Evolutionary conservation across 805 yeast genomes (phyloP), one percentile per base, ranked within the genome.

Genomic region (Metschnikowia rubicola): DNA sequence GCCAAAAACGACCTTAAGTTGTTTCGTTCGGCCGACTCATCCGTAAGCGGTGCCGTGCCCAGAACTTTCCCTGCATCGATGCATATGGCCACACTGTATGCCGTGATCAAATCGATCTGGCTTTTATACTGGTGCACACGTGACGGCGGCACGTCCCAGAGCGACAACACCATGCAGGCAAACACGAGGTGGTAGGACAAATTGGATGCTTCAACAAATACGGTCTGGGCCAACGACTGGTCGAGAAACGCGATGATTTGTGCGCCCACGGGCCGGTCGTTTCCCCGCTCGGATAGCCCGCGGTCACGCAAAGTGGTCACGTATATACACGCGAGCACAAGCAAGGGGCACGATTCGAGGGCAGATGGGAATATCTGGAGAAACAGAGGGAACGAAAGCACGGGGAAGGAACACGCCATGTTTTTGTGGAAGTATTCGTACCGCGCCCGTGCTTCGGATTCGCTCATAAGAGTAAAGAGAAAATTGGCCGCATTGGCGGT

Each of bases 71-170:
- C 78, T 33, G 76, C 58, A 48, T 77, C 81, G n/a, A 78, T 64
- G 55, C 82, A 78, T 30, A 79, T 55, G 3, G 77, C 66, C 30
- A 79, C 55, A 51, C 68, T 69, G 43, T 71, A 64, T 2, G 78
- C 78, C 39, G 71, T 68, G 52, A 79, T 55, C 26, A 77, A 57
- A 52, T 74, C 71, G 60, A 79, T 66, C 55, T 77, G 82, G 56
- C 75, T 79, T 48, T 74, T 77, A 60, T 71, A 79, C 19, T 79
- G 75, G 10, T 80, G 81, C 66, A 77, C 69, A 53, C 68, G 70
- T 32, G 69, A 65, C 7, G 82, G 80, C 1, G 83, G 82, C 3
- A 78, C 65, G 41, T 76, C 73, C 84, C 84, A 79, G 7, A 75
- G 54, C 6, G 81, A 75, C 10, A 78, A 56, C 1, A 75, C 65